phyloP scores from a whole-genome alignment of 2,329 filamentous ascomycete species.

The Peltaster fructicola region DNA sequence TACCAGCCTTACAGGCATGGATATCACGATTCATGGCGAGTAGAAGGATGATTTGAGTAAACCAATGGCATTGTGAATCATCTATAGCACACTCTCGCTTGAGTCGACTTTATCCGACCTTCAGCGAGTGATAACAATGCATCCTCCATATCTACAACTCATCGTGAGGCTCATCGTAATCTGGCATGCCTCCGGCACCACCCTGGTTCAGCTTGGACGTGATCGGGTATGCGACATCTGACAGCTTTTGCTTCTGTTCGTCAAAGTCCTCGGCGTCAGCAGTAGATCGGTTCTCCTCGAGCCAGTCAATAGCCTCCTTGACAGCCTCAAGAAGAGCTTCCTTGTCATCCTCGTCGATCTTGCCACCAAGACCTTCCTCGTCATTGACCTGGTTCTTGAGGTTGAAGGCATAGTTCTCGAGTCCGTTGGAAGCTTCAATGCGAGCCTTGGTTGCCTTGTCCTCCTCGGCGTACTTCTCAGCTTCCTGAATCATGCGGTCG shows the following conservation, averaged over 20 bases:
- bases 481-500: conserved; percentile 96
- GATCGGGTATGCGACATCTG: conserved; percentile 91
- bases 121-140: too few species aligned
- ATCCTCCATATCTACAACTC: conserved; percentile 34
- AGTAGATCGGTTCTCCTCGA: conserved; percentile 79
- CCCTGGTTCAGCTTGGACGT: conserved; percentile 86
- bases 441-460: conserved; percentile 96
- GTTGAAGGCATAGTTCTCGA: conserved; percentile 98
- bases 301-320: conserved; percentile 94
- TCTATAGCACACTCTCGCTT: too few species aligned
- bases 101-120: too few species aligned
- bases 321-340: conserved; percentile 86
- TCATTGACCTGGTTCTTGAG: conserved; percentile 99
- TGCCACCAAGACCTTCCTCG: conserved; percentile 87
- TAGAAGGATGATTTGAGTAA: too few species aligned
- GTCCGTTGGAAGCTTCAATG: conserved; percentile 87
- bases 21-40: too few species aligned
- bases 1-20: too few species aligned
- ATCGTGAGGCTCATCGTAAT: conserved; percentile 41
- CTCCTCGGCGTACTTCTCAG: conserved; percentile 97
- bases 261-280: conserved; percentile 89
- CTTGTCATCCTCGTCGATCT: conserved; percentile 98
- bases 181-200: conserved; percentile 32
- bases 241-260: conserved; percentile 99
- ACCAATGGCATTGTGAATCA: too few species aligned